Percentiles rank a stretch among this genome's conserved stretches.
These are phyloP conservation scores for Ophiocordyceps sinensis DNA, from an alignment of 2,329 filamentous ascomycete genomes.

Conservation along the genomic window DNA sequence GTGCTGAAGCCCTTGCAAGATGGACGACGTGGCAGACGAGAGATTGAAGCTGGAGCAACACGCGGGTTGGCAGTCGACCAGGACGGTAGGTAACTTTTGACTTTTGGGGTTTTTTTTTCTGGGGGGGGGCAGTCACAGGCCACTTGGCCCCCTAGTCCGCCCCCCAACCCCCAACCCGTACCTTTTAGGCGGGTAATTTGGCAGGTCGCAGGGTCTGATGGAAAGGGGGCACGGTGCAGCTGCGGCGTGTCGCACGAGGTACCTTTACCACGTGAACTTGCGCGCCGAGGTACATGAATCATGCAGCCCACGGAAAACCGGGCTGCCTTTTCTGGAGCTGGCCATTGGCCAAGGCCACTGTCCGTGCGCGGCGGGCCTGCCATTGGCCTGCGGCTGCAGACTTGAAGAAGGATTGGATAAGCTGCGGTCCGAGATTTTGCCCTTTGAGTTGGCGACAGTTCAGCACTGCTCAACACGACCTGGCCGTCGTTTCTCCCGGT, in stretches of 20 bases:
- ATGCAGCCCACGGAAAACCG: background rate
- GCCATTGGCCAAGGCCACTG: slow-evolving; percentile 12
- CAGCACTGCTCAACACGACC: too few species aligned
- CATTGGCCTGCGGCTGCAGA: slow-evolving; percentile 14
- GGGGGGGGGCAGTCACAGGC: slow-evolving; percentile 10
- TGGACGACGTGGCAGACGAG: too few species aligned
- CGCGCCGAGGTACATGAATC: background rate
- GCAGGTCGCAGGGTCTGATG: slow-evolving; percentile 21
- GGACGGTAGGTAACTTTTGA: slow-evolving; percentile 19
- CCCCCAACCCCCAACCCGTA: slow-evolving; percentile 9
- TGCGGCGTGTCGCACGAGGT: slow-evolving; percentile 8
- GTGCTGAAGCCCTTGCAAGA: background rate
- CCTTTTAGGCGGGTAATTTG: slow-evolving; percentile 30
- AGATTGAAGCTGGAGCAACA: slow-evolving; percentile 2
- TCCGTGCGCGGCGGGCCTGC: slow-evolving; percentile 12
- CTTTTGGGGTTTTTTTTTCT: too few species aligned
- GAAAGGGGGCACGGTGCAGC: slow-evolving; percentile 28
- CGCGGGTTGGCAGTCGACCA: slow-evolving; percentile 9
- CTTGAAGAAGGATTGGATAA: slow-evolving; percentile 11
- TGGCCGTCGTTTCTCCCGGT: too few species aligned
- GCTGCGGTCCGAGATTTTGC: slow-evolving; percentile 2
- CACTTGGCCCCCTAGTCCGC: slow-evolving; percentile 4
- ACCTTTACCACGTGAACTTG: background rate
- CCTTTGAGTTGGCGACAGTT: slow-evolving; percentile 1
- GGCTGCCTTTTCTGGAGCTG: slow-evolving; percentile 8